Conservation (phyloP, 2,329 filamentous ascomycete species). For the Xenosphaeropsis pyriputrescens region DNA sequence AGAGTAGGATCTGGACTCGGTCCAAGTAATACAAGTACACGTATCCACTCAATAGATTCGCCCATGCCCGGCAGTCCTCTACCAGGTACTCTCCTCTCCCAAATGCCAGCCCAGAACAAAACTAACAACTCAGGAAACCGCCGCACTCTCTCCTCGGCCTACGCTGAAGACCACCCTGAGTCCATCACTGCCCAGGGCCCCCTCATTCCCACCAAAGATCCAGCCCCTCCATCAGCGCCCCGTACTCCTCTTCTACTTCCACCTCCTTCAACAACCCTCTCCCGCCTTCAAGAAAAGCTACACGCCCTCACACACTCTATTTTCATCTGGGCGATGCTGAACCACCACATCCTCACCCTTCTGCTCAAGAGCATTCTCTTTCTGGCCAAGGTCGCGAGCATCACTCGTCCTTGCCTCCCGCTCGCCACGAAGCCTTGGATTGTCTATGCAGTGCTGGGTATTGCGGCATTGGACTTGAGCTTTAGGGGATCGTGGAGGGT, state of each 20-base stretch:
- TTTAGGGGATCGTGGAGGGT: too few species aligned
- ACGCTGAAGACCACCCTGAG: not conserved
- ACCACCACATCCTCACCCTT: conserved; percentile 19
- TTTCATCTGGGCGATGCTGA: conserved; percentile 15
- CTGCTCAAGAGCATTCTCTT: conserved; percentile 46
- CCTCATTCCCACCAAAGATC: not conserved
- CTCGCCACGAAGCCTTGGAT: conserved; percentile 50
- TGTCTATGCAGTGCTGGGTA: conserved; percentile 48
- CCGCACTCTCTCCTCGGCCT: not conserved
- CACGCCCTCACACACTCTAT: conserved; percentile 19
- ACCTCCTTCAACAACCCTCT: conserved; percentile 19
- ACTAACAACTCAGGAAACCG: not conserved
- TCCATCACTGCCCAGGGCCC: not conserved
- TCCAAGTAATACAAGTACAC: conserved; percentile 6
- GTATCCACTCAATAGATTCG: conserved; percentile 17
- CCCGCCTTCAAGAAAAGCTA: conserved; percentile 14
- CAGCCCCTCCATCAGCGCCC: conserved; percentile 3
- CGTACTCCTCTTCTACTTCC: conserved; percentile 25
- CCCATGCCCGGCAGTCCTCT: conserved; percentile 10
- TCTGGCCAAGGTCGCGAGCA: conserved; percentile 48
- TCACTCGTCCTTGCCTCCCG: conserved; percentile 58
- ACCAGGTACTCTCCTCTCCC: conserved; percentile 2
- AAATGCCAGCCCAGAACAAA: not conserved
- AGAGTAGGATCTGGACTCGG: conserved; percentile 8
- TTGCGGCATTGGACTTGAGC: conserved; percentile 52